Evolutionary conservation across 1,139 yeast species (phyloP).

Genomic region (Blastobotrys ciferrii): DNA sequence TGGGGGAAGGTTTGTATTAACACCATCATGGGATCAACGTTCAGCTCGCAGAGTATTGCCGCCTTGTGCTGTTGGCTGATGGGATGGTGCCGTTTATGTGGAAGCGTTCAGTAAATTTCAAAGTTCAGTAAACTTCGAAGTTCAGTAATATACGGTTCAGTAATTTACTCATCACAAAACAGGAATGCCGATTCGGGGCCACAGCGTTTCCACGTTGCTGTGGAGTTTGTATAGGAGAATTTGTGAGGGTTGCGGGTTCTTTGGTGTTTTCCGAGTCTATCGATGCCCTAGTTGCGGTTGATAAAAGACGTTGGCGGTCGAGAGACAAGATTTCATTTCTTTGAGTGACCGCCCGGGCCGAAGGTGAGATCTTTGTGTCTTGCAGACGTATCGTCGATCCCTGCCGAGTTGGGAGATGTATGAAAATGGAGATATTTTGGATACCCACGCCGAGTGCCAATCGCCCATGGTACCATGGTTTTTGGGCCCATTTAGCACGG

Average conservation of each 20-base stretch:
- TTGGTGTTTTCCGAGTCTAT: no score
- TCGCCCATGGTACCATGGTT: no score
- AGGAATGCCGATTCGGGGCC: constrained; percentile 7
- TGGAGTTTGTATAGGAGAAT: no score
- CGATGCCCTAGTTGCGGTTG: background rate
- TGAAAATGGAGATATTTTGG: background rate
- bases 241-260: no score
- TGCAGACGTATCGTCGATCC: background rate
- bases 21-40: no score
- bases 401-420: background rate
- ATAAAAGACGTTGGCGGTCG: no score
- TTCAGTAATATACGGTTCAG: constrained; percentile 16
- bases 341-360: background rate
- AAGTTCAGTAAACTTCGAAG: constrained; percentile 14
- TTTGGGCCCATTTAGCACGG: no score
- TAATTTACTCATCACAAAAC: constrained; percentile 8
- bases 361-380: background rate
- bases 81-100: background rate
- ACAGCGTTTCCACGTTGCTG: no score
- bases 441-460: background rate
- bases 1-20: no score
- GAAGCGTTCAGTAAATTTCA: constrained; percentile 13
- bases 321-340: background rate
- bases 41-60: background rate
- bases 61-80: background rate